Evolutionary conservation across 1,284 basidiomycete genomes (phyloP).

Genomic region (Agaricales sp.): DNA sequence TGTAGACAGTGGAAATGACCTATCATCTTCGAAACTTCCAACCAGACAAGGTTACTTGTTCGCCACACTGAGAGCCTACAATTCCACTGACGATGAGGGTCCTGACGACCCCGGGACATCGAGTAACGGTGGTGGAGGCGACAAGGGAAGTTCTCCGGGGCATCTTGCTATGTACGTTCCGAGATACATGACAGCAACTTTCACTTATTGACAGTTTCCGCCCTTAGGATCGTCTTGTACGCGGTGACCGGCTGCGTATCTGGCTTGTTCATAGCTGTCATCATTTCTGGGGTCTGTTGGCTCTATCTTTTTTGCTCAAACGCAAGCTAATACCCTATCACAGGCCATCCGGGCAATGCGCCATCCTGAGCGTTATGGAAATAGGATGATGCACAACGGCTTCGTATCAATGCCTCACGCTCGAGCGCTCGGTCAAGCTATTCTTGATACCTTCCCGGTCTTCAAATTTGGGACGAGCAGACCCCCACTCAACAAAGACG

Average conservation of each 20-base stretch:
- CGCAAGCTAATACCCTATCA: constrained; percentile 6
- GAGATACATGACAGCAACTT: neutral
- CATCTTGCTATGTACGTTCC: constrained; percentile 54
- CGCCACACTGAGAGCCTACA: constrained; percentile 57
- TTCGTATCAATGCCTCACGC: constrained; percentile 41
- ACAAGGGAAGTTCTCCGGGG: constrained; percentile 8
- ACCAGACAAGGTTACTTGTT: constrained; percentile 45
- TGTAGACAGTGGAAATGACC: constrained; percentile 28
- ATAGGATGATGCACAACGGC: neutral
- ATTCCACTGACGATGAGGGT: constrained; percentile 37
- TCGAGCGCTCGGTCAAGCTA: constrained; percentile 75
- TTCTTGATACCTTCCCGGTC: constrained; percentile 89
- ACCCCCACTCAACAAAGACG: neutral
- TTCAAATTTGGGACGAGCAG: constrained; percentile 62
- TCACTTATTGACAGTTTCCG: neutral
- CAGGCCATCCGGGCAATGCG: constrained; percentile 74
- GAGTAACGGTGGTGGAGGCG: neutral
- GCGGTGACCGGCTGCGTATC: constrained; percentile 80
- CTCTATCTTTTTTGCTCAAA: constrained; percentile 8
- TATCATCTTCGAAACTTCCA: constrained; percentile 17
- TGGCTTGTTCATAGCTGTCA: constrained; percentile 70
- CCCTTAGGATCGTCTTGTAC: constrained; percentile 72
- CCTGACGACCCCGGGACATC: neutral
- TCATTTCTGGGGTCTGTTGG: constrained; percentile 64
- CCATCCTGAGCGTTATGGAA: constrained; percentile 85